phyloP scores from a whole-genome alignment of 202 grass and related monocot species.

The Schoenoplectus triqueter region DNA sequence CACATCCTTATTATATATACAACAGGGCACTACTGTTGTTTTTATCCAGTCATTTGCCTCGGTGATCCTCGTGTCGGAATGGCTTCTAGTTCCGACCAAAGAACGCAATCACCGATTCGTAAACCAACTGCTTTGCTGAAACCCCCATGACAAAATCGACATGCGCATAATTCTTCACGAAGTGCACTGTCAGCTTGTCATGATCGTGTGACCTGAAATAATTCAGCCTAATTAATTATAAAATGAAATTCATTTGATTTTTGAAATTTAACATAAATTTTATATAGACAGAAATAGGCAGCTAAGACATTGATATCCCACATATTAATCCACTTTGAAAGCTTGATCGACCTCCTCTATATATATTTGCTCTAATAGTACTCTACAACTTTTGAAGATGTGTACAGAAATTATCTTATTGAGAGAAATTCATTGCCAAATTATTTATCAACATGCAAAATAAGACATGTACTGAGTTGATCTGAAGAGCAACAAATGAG shows the following conservation, averaged over 20 bases:
- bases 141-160: constrained; percentile 47
- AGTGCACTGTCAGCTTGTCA: constrained; percentile 48
- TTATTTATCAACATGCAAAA: no score
- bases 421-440: no score
- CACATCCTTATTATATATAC: neutral
- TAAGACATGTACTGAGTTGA: no score
- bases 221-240: neutral
- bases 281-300: neutral
- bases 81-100: constrained; percentile 29
- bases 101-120: constrained; percentile 38
- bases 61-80: no score
- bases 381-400: no score
- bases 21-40: neutral
- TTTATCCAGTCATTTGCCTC: neutral
- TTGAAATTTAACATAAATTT: neutral
- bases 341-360: no score
- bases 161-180: constrained; percentile 48
- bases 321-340: no score
- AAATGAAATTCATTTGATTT: neutral
- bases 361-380: no score
- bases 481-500: no score
- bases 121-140: constrained; percentile 42
- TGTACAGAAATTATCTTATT: no score
- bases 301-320: no score
- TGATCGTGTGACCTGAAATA: constrained; percentile 37